A percentile compares a stretch with the other conserved stretches of the same genome.
Evolutionary conservation across 257 asterid species (phyloP).

Genomic region (Eustoma russellianum): DNA sequence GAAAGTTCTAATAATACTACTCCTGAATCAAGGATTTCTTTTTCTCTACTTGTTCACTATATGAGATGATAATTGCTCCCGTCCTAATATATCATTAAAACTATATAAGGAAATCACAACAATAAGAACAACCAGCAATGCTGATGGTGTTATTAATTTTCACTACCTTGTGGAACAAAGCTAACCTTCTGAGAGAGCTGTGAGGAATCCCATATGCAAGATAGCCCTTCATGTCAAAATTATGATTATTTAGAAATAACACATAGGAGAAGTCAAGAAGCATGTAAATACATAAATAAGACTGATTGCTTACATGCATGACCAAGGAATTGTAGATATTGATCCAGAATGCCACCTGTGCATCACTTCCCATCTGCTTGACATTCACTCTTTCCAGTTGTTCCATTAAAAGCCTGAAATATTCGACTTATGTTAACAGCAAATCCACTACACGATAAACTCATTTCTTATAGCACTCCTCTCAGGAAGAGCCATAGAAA

Average conservation of each 20-base stretch:
- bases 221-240: slow-evolving; percentile 31
- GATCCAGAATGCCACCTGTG: slow-evolving; percentile 55
- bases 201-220: slow-evolving; percentile 56
- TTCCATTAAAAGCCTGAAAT: slow-evolving; percentile 45
- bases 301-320: slow-evolving; percentile 40
- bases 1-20: no score
- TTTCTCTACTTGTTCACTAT: not conserved
- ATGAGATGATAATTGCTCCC: not conserved
- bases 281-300: not conserved
- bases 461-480: not conserved
- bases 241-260: slow-evolving; percentile 8
- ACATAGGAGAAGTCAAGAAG: not conserved
- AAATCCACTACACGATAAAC: not conserved
- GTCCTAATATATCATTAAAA: not conserved
- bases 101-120: not conserved
- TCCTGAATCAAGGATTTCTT: no score
- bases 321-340: slow-evolving; percentile 55
- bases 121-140: not conserved
- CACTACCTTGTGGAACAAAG: slow-evolving; percentile 62
- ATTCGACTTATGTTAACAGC: not conserved
- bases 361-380: slow-evolving; percentile 35
- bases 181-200: slow-evolving; percentile 59
- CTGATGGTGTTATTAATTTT: slow-evolving; percentile 1
- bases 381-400: slow-evolving; percentile 43
- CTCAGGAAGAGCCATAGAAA: not conserved